phyloP scores from a whole-genome alignment of 2,329 filamentous ascomycete genomes.

The Fusarium sp. region DNA sequence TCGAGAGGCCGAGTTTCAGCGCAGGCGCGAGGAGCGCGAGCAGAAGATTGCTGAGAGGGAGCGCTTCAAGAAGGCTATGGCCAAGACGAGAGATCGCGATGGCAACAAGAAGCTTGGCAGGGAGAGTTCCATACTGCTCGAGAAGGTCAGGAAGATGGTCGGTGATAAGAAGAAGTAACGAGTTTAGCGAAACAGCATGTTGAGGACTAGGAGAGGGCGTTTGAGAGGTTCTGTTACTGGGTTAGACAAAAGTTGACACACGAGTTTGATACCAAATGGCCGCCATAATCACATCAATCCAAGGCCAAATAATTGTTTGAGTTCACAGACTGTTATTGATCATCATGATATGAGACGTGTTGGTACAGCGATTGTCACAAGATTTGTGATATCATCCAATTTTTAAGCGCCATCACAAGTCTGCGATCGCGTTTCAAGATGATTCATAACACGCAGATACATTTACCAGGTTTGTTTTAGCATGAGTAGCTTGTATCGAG shows the following conservation, averaged over 20 bases:
- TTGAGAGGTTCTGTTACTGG: constrained; percentile 23
- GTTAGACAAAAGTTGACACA: constrained; percentile 35
- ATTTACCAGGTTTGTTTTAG: background rate
- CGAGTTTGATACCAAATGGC: constrained; percentile 24
- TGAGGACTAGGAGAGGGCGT: constrained; percentile 25
- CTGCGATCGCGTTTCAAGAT: constrained; percentile 11
- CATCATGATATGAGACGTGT: background rate
- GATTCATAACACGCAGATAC: background rate
- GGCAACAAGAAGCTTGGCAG: constrained; percentile 84
- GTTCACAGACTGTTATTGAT: background rate
- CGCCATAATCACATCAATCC: constrained; percentile 10
- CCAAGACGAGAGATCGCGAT: constrained; percentile 79
- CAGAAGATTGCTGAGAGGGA: constrained; percentile 73
- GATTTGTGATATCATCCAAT: background rate
- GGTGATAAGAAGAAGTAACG: constrained; percentile 50
- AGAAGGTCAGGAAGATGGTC: constrained; percentile 81
- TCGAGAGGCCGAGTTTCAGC: constrained; percentile 56
- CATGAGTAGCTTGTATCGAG: background rate
- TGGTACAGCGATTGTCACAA: background rate
- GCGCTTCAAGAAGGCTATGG: constrained; percentile 74
- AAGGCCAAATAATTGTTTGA: background rate
- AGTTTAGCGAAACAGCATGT: background rate
- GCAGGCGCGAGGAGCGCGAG: constrained; percentile 72
- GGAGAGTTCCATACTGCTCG: constrained; percentile 81
- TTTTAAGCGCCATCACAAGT: background rate